phyloP scores from a whole-genome alignment of 2,329 filamentous ascomycete genomes.

The Torrubiellomyces zombiae region DNA sequence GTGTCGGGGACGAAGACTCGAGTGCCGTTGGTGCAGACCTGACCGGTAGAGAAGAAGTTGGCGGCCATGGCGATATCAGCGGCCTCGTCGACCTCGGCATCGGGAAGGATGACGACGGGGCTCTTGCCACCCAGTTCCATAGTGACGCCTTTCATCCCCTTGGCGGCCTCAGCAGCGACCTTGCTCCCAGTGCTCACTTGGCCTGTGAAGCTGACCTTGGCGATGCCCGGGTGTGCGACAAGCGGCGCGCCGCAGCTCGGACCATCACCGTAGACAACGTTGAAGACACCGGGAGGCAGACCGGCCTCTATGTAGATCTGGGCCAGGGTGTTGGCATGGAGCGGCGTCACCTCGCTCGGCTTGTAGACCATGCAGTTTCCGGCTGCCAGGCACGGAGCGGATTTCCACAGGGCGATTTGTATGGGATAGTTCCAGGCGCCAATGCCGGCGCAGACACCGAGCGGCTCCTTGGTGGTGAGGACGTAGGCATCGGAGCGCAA shows the following conservation, averaged over 20 bases:
- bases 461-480: slow-evolving; percentile 64
- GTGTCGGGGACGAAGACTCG: slow-evolving; percentile 61
- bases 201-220: slow-evolving; percentile 81
- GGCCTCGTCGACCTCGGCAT: slow-evolving; percentile 63
- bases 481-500: slow-evolving; percentile 64
- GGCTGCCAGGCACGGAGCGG: slow-evolving; percentile 66
- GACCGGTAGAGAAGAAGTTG: slow-evolving; percentile 81
- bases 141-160: slow-evolving; percentile 76
- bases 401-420: slow-evolving; percentile 83
- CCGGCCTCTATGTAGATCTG: slow-evolving; percentile 65
- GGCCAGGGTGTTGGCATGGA: slow-evolving; percentile 64
- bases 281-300: slow-evolving; percentile 69
- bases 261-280: slow-evolving; percentile 67
- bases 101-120: slow-evolving; percentile 62
- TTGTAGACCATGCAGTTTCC: slow-evolving; percentile 89
- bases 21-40: slow-evolving; percentile 88
- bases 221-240: slow-evolving; percentile 53
- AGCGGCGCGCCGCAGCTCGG: slow-evolving; percentile 56
- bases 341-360: slow-evolving; percentile 70
- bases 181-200: slow-evolving; percentile 72
- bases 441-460: slow-evolving; percentile 75
- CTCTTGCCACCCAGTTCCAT: slow-evolving; percentile 88
- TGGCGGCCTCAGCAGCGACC: slow-evolving; percentile 59
- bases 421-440: slow-evolving; percentile 89
- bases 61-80: slow-evolving; percentile 85